These are phyloP conservation scores for Lepiota subincarnata DNA, from an alignment of 768 basidiomycete species.

Conservation along the genomic window DNA sequence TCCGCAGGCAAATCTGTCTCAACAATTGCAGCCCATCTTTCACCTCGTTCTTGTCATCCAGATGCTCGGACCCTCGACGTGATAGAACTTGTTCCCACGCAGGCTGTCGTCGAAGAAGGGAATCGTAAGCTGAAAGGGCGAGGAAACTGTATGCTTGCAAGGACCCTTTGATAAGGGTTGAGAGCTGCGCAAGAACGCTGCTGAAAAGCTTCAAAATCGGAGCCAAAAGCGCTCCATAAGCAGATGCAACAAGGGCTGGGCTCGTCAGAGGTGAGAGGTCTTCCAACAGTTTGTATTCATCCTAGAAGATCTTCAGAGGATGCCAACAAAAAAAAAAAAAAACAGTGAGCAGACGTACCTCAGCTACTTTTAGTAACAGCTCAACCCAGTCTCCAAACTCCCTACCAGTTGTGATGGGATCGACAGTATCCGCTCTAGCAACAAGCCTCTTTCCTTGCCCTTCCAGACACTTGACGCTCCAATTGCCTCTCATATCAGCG, in stretches of 20 bases:
- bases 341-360: slow-evolving; percentile 37
- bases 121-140: slow-evolving; percentile 67
- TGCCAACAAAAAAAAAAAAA: not conserved
- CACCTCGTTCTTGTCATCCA: slow-evolving; percentile 58
- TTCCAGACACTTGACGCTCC: slow-evolving; percentile 75
- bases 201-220: slow-evolving; percentile 67
- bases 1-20: slow-evolving; percentile 67
- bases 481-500: slow-evolving; percentile 81
- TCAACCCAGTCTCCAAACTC: slow-evolving; percentile 75
- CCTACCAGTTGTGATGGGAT: slow-evolving; percentile 59
- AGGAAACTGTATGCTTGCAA: slow-evolving; percentile 78
- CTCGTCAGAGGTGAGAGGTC: slow-evolving; percentile 61
- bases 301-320: slow-evolving; percentile 30
- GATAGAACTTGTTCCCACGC: slow-evolving; percentile 67
- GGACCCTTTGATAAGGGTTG: slow-evolving; percentile 65
- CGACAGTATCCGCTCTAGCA: slow-evolving; percentile 66
- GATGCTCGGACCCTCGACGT: slow-evolving; percentile 41
- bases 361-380: slow-evolving; percentile 57
- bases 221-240: slow-evolving; percentile 57
- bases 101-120: slow-evolving; percentile 49
- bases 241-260: slow-evolving; percentile 45
- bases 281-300: slow-evolving; percentile 61
- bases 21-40: slow-evolving; percentile 66
- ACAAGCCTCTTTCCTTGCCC: slow-evolving; percentile 63
- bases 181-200: slow-evolving; percentile 59